These are phyloP conservation scores for Ceratocystis lukuohia DNA, from an alignment of 2,329 filamentous ascomycete species.

Conservation along the genomic window DNA sequence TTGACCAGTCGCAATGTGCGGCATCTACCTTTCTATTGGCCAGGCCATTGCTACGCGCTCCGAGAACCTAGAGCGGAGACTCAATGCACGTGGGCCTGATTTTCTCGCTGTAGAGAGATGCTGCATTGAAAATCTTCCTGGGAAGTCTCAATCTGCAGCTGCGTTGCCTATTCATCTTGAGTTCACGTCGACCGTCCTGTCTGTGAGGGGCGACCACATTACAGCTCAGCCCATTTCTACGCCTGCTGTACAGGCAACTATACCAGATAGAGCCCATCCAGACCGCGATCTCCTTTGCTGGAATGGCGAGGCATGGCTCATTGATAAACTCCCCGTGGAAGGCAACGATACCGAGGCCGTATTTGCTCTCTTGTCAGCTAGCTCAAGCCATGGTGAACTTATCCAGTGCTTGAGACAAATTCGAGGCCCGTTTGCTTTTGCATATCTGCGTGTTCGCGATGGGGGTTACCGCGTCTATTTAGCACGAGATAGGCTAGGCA, in stretches of 20 bases:
- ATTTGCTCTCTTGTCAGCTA: conserved; percentile 40
- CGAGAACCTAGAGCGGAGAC: conserved; percentile 1
- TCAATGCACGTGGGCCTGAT: not conserved
- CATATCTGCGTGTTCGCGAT: conserved; percentile 54
- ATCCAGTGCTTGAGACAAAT: conserved; percentile 45
- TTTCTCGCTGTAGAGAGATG: not conserved
- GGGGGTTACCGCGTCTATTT: conserved; percentile 52
- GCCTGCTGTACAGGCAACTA: not conserved
- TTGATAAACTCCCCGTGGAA: conserved; percentile 42
- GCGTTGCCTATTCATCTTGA: not conserved
- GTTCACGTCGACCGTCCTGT: not conserved
- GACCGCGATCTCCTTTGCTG: conserved; percentile 51
- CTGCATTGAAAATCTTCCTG: not conserved
- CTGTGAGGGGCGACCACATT: not conserved
- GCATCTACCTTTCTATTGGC: conserved; percentile 17
- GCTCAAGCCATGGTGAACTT: conserved; percentile 28
- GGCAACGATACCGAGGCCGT: conserved; percentile 70
- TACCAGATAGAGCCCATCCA: not conserved
- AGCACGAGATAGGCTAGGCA: conserved; percentile 74
- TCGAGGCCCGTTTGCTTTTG: conserved; percentile 78
- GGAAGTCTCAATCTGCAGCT: not conserved
- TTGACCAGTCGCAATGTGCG: conserved; percentile 17
- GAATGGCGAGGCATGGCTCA: conserved; percentile 93
- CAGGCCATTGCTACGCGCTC: conserved; percentile 7
- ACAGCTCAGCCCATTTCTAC: not conserved